Base-by-base conservation (phyloP, 78 protist genomes). In the Dictyostelium capitatum region DNA sequence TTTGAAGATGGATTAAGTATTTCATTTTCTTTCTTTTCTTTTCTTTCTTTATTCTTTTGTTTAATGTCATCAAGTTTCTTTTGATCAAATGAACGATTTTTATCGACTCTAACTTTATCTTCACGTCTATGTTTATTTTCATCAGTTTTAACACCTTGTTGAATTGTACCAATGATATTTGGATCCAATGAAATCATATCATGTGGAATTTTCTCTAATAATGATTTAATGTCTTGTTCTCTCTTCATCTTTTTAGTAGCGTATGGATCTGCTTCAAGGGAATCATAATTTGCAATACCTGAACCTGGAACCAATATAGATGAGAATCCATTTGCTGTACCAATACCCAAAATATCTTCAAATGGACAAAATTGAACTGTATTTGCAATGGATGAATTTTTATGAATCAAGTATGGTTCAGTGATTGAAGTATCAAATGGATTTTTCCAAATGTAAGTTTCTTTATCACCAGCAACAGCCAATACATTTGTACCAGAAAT, bases 251-350 rank as follows among this genome's bases (percentile, higher is more conserved):
- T 94, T 47, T 12, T 41, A 5, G 95, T 95, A 56, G 85, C 96
- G 82, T 41, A 98, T n/a, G 99, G 99, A 64, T 99, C 98, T 37
- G 97, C 98, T 83, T 94, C 99, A 83, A 80, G 83, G 17, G 98
- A 28, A 82, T 99, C 99, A 73, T 93, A 97, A 91, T 98, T 99
- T 19, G 99, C 94, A 89, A 97, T 98, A 10, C 99, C 99, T 12
- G 98, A 82, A 6, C 99, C 99, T 20, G 97, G 97, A 15, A 95
- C 92, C 12, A 95, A 51, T 6, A 62, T 56, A 10, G 79, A n/a
- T 23, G 53, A n/a, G 90, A 73, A 79, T 41, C 99, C 99, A 23
- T 5, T 30, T 0, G 78, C 56, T 53, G 96, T 97, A 3, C 98
- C 98, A 41, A 97, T 14, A 43, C 99, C 99, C 4, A 99, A 91